A percentile compares a stretch with the other conserved stretches of the same genome.
Conservation (phyloP, 2,329 filamentous ascomycete species). For the Arthrobotrys megalospora region DNA sequence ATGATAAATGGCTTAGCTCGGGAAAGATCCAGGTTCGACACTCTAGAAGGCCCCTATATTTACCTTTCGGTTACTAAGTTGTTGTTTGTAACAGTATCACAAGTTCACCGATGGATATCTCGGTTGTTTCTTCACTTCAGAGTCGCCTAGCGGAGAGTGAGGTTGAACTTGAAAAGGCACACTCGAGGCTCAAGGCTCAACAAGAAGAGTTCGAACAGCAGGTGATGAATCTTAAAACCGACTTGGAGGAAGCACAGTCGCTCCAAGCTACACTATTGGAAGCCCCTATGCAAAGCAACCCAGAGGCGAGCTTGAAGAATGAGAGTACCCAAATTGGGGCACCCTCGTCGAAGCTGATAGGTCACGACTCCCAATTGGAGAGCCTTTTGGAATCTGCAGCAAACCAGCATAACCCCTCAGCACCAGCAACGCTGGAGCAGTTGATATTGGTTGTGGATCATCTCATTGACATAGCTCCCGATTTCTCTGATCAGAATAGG, state of each 20-base stretch:
- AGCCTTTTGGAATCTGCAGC: slow-evolving; percentile 12
- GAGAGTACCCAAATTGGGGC: background rate
- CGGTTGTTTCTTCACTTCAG: slow-evolving; percentile 86
- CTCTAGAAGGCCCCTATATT: background rate
- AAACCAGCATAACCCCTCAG: slow-evolving; percentile 5
- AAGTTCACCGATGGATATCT: slow-evolving; percentile 86
- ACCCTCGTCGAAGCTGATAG: background rate
- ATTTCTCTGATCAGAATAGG: background rate
- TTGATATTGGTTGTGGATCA: slow-evolving; percentile 40
- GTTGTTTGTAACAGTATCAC: slow-evolving; percentile 61
- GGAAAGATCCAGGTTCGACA: slow-evolving; percentile 80
- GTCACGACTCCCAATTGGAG: slow-evolving; percentile 20
- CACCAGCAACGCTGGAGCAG: slow-evolving; percentile 13
- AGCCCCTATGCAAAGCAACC: background rate
- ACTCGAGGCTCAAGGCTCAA: slow-evolving; percentile 79
- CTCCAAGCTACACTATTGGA: slow-evolving; percentile 14
- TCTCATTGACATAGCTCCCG: slow-evolving; percentile 16
- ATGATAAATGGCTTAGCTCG: slow-evolving; percentile 95
- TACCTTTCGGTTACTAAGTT: background rate
- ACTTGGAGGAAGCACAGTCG: slow-evolving; percentile 47
- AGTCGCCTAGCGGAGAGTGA: slow-evolving; percentile 91
- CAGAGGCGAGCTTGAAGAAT: background rate
- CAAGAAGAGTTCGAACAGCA: slow-evolving; percentile 83
- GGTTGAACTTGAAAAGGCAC: slow-evolving; percentile 80
- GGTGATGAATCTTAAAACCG: slow-evolving; percentile 74